Evolutionary conservation across 345 rosid species (phyloP).

Genomic region (Atalantia buxifolia): DNA sequence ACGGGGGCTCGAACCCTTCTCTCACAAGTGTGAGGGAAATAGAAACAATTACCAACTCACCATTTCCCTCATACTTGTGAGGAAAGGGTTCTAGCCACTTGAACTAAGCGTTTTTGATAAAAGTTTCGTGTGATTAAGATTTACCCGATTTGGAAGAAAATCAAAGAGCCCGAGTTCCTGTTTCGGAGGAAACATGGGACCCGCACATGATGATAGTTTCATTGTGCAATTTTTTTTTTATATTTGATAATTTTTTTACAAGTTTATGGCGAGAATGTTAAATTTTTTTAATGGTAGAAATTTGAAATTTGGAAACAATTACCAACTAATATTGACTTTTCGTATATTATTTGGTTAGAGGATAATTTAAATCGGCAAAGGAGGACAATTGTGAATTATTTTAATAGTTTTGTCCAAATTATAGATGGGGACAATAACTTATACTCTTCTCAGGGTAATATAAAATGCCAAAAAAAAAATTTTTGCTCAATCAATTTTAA

Average conservation of each 20-base stretch:
- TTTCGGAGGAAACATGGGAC: conserved; percentile 5
- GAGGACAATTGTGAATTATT: neutral
- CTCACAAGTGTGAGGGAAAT: too few species aligned
- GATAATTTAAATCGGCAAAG: neutral
- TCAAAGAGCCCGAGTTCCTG: neutral
- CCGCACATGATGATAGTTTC: neutral
- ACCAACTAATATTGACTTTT: neutral
- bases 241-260: neutral
- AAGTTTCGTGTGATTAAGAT: neutral
- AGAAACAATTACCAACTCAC: too few species aligned
- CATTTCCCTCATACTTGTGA: too few species aligned
- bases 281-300: neutral
- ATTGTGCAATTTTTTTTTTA: neutral
- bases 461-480: neutral
- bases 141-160: neutral
- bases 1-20: too few species aligned
- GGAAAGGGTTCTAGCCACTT: too few species aligned
- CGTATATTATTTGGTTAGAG: neutral
- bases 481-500: neutral
- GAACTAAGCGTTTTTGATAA: conserved; percentile 1
- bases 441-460: neutral
- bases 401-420: neutral
- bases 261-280: neutral
- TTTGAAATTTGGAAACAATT: neutral
- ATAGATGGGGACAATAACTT: neutral